Evolutionary conservation across 805 yeast species (phyloP).

Genomic region (Wickerhamomyces alni): DNA sequence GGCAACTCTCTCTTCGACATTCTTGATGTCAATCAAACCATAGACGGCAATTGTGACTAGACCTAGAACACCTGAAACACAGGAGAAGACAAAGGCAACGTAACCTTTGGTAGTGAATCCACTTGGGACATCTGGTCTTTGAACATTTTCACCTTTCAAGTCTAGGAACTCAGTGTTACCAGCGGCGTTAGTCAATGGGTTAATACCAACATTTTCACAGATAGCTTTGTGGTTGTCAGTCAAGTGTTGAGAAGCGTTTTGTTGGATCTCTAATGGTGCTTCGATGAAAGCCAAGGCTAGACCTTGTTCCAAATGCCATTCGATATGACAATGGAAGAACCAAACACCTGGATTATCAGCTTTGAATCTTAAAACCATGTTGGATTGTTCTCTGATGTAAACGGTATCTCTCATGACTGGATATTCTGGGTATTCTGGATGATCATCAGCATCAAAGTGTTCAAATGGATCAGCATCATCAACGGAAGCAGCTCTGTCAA

Average conservation of each 20-base stretch:
- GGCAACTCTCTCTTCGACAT: slow-evolving; percentile 56
- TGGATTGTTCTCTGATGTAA: slow-evolving; percentile 76
- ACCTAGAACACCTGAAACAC: slow-evolving; percentile 82
- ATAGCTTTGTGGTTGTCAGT: slow-evolving; percentile 53
- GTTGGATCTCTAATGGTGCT: slow-evolving; percentile 70
- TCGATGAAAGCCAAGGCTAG: slow-evolving; percentile 76
- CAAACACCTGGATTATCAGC: slow-evolving; percentile 98
- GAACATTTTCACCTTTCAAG: slow-evolving; percentile 70
- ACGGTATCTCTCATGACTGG: slow-evolving; percentile 86
- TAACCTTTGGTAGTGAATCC: slow-evolving; percentile 96
- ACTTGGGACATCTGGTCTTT: slow-evolving; percentile 58
- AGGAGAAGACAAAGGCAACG: slow-evolving; percentile 88
- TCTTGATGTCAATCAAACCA: slow-evolving; percentile 79
- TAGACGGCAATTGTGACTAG: slow-evolving; percentile 68
- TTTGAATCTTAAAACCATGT: slow-evolving; percentile 78
- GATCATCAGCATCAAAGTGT: slow-evolving; percentile 47
- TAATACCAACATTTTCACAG: slow-evolving; percentile 53
- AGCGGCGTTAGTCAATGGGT: slow-evolving; percentile 81
- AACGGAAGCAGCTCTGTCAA: slow-evolving; percentile 66
- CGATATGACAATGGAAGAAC: slow-evolving; percentile 98
- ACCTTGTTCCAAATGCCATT: slow-evolving; percentile 97
- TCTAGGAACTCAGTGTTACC: slow-evolving; percentile 65
- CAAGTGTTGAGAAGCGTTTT: slow-evolving; percentile 44
- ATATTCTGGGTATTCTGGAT: slow-evolving; percentile 51
- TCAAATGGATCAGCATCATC: slow-evolving; percentile 44